A percentile compares a stretch with the other conserved stretches of the same genome.
Evolutionary conservation across 805 yeast genomes (phyloP).

Genomic region (Wickerhamiella spandovensis): DNA sequence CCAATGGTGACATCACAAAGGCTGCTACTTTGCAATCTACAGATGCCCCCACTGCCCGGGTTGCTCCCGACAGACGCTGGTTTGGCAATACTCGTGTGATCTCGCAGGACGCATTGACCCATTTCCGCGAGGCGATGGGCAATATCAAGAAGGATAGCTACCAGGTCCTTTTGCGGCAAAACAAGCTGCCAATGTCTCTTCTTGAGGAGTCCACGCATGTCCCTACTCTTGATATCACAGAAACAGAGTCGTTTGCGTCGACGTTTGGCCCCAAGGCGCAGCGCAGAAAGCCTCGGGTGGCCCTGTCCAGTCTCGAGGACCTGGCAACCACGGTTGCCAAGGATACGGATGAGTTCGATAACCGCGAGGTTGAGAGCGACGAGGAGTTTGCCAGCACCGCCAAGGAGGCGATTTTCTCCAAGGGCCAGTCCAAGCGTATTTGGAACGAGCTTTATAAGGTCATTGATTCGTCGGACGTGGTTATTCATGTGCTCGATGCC

Average conservation of each 20-base stretch:
- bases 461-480: conserved; percentile 94
- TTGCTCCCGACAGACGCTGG: conserved; percentile 95
- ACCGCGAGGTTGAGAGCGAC: conserved; percentile 42
- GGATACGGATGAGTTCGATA: conserved; percentile 51
- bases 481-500: conserved; percentile 91
- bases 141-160: conserved; percentile 71
- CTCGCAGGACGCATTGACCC: conserved; percentile 89
- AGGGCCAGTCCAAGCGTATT: conserved; percentile 95
- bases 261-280: conserved; percentile 94
- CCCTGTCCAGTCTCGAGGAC: conserved; percentile 67
- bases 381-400: conserved; percentile 86
- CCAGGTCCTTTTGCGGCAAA: conserved; percentile 75
- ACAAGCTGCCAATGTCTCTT: conserved; percentile 90
- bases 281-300: conserved; percentile 77
- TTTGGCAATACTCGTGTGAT: conserved; percentile 95
- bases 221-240: conserved; percentile 69
- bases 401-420: conserved; percentile 87
- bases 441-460: conserved; percentile 98
- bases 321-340: conserved; percentile 50
- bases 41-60: conserved; percentile 80
- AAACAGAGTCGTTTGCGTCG: conserved; percentile 68
- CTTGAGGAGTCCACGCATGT: conserved; percentile 69
- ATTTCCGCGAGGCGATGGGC: conserved; percentile 88
- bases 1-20: conserved; percentile 70
- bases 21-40: conserved; percentile 85